Evolutionary conservation across 2,329 filamentous ascomycete species (phyloP).

Genomic region (Alternaria gansuensis): DNA sequence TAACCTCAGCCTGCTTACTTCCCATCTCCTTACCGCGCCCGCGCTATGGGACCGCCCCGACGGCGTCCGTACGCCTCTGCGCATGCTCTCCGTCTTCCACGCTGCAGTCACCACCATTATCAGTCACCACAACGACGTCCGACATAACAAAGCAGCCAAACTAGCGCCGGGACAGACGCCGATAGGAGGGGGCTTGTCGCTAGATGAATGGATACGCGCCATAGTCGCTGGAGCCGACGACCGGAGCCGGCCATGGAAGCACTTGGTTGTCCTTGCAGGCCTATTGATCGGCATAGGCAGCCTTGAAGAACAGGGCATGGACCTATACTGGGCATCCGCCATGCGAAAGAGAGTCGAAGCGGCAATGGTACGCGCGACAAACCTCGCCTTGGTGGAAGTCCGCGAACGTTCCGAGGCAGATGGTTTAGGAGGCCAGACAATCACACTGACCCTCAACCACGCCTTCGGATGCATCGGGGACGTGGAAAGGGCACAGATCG

Average conservation of each 20-base stretch:
- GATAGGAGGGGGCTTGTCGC: slow-evolving; percentile 58
- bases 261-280: slow-evolving; percentile 81
- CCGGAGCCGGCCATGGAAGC: slow-evolving; percentile 77
- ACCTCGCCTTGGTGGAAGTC: slow-evolving; percentile 74
- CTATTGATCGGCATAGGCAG: slow-evolving; percentile 75
- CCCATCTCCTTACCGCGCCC: slow-evolving; percentile 74
- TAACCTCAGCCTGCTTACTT: slow-evolving; percentile 76
- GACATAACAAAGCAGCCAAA: slow-evolving; percentile 38
- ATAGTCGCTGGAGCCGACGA: slow-evolving; percentile 68
- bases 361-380: slow-evolving; percentile 77
- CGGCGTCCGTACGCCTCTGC: slow-evolving; percentile 69
- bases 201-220: slow-evolving; percentile 67
- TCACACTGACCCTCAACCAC: slow-evolving; percentile 78
- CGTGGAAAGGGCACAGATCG: slow-evolving; percentile 64
- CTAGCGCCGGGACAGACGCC: slow-evolving; percentile 44
- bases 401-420: slow-evolving; percentile 60
- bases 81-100: slow-evolving; percentile 76
- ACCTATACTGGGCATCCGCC: slow-evolving; percentile 67
- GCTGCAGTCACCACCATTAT: slow-evolving; percentile 67
- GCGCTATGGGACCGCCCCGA: slow-evolving; percentile 73
- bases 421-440: slow-evolving; percentile 58
- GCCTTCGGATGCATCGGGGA: slow-evolving; percentile 76
- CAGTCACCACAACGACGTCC: slow-evolving; percentile 56
- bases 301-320: slow-evolving; percentile 58
- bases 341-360: slow-evolving; percentile 74